A percentile compares a stretch with the other conserved stretches of the same genome.
Conservation (phyloP, 495 filamentous ascomycete species). For the Trichoderma asperelloides region DNA sequence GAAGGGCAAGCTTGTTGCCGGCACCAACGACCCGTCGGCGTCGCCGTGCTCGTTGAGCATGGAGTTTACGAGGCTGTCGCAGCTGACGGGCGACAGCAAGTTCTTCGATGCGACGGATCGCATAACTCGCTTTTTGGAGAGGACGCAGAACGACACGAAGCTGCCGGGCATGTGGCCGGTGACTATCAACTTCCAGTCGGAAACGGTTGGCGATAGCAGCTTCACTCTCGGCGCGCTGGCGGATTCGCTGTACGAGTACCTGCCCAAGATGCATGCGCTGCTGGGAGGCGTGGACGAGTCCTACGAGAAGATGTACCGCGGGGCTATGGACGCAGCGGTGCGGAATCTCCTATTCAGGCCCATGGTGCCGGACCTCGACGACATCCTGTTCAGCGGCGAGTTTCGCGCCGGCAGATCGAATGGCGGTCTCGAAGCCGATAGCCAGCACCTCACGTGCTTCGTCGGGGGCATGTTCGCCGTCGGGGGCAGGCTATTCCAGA, state of each 20-base stretch:
- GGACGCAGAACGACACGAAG: conserved; percentile 52
- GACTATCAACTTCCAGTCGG: conserved; percentile 21
- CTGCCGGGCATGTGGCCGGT: conserved; percentile 54
- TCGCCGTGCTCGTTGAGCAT: conserved; percentile 73
- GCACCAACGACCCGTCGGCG: conserved; percentile 39
- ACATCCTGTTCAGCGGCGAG: conserved; percentile 58
- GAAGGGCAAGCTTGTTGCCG: conserved; percentile 60
- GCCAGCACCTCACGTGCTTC: conserved; percentile 60
- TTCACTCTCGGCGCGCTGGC: conserved; percentile 71
- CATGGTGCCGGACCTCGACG: conserved; percentile 50
- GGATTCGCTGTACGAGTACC: conserved; percentile 86
- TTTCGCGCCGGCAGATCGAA: conserved; percentile 16
- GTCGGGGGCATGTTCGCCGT: conserved; percentile 87
- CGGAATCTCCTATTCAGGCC: conserved; percentile 62
- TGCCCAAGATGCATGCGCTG: conserved; percentile 58
- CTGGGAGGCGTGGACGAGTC: conserved; percentile 29
- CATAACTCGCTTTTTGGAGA: conserved; percentile 62
- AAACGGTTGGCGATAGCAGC: conserved; percentile 20
- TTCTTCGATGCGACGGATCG: conserved; percentile 80
- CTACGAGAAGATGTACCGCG: conserved; percentile 36
- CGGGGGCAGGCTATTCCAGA: conserved; percentile 65
- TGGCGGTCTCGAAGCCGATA: conserved; percentile 24
- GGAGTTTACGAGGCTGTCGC: conserved; percentile 75
- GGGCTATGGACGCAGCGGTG: conserved; percentile 52
- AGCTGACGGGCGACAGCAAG: conserved; percentile 67